Evolutionary conservation across 495 filamentous ascomycete species (phyloP).

Genomic region (Talaromyces trachyspermus): DNA sequence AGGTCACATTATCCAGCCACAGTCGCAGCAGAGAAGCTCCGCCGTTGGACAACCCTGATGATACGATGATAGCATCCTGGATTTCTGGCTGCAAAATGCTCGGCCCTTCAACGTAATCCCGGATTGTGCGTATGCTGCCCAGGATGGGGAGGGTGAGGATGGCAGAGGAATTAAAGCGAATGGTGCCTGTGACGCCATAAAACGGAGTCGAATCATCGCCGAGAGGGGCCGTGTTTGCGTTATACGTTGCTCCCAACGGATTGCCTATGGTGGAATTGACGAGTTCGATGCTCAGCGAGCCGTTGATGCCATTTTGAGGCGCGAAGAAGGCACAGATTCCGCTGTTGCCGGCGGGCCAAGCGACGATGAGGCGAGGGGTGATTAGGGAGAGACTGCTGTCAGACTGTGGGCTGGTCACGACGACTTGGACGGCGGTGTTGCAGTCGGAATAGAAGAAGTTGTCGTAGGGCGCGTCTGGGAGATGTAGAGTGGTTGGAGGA

Average conservation of each 20-base stretch:
- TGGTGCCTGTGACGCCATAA: conserved; percentile 43
- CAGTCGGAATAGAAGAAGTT: conserved; percentile 62
- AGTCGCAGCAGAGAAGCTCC: conserved; percentile 40
- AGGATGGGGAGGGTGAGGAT: conserved; percentile 46
- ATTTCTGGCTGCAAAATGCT: conserved; percentile 43
- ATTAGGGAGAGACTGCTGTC: conserved; percentile 48
- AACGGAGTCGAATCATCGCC: conserved; percentile 26
- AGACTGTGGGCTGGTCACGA: conserved; percentile 48
- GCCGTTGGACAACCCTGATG: conserved; percentile 23
- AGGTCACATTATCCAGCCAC: conserved; percentile 58
- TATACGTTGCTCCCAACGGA: conserved; percentile 31
- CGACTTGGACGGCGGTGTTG: conserved; percentile 47
- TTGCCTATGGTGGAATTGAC: conserved; percentile 33
- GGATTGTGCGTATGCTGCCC: conserved; percentile 53
- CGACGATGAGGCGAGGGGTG: conserved; percentile 48
- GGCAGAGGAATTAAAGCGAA: conserved; percentile 51
- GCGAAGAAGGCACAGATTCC: conserved; percentile 48
- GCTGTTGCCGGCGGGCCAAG: conserved; percentile 61
- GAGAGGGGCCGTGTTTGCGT: conserved; percentile 5
- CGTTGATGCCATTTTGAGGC: conserved; percentile 44
- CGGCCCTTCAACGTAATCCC: conserved; percentile 54
- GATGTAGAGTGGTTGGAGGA: conserved; percentile 13
- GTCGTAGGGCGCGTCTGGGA: conserved; percentile 43
- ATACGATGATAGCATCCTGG: conserved; percentile 40
- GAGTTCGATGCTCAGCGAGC: conserved; percentile 45